Percentiles rank a stretch among this genome's conserved stretches.
phyloP scores from a whole-genome alignment of 192 early-diverging fungal genomes.

The Kappamyces sp. region DNA sequence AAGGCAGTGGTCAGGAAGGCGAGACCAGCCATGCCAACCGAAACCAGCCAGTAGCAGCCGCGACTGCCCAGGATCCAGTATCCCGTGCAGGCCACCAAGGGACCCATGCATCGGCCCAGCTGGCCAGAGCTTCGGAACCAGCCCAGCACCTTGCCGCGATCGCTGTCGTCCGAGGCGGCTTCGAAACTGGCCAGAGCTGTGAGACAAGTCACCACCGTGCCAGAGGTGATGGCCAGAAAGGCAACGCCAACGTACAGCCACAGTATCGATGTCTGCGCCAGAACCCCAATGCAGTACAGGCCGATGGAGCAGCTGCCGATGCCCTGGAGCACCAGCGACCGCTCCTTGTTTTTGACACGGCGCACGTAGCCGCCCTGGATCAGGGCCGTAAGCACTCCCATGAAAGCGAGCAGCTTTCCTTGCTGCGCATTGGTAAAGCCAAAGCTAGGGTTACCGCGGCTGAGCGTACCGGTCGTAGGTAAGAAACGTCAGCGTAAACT shows the following conservation, averaged over 20 bases:
- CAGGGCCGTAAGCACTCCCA: conserved; percentile 80
- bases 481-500: conserved; percentile 95
- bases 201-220: conserved; percentile 90
- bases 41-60: conserved; percentile 24
- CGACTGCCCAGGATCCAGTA: conserved; percentile 69
- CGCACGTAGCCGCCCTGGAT: conserved; percentile 93
- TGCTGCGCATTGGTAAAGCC: conserved; percentile 81
- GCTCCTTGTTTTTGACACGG: conserved; percentile 55
- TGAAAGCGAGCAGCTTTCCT: conserved; percentile 75
- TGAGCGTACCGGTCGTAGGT: conserved; percentile 68
- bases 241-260: conserved; percentile 67
- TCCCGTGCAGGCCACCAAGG: conserved; percentile 74
- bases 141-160: conserved; percentile 68
- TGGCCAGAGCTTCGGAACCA: conserved; percentile 84
- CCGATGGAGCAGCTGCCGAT: conserved; percentile 65
- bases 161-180: conserved; percentile 29
- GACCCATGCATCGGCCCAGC: conserved; percentile 83
- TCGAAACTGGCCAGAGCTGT: conserved; percentile 63
- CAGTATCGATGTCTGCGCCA: conserved; percentile 26
- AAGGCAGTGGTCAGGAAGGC: conserved; percentile 2
- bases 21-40: conserved; percentile 13
- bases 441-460: conserved; percentile 30
- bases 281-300: conserved; percentile 50
- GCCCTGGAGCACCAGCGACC: conserved; percentile 68
- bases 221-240: conserved; percentile 85